phyloP scores from a whole-genome alignment of 768 basidiomycete species.

The Hypholoma sublateritium region DNA sequence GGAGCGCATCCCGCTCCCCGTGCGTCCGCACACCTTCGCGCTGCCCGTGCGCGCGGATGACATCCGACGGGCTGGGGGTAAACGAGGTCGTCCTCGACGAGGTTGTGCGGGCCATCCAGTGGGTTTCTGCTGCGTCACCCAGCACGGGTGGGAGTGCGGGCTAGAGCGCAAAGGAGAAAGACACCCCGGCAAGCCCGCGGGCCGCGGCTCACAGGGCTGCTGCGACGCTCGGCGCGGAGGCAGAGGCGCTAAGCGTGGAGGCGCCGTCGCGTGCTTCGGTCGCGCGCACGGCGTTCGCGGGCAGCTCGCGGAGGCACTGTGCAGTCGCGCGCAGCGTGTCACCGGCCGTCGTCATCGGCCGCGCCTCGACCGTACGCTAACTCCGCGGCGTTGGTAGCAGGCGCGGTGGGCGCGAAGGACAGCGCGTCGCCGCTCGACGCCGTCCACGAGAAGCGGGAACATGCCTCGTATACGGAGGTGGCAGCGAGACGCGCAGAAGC shows the following conservation, averaged over 20 bases:
- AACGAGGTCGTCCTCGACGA: conserved; percentile 88
- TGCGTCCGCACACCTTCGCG: conserved; percentile 50
- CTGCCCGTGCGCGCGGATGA: conserved; percentile 71
- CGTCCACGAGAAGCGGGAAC: too few relatives aligned
- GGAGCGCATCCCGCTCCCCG: conserved; percentile 33
- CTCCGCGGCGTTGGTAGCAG: too few relatives aligned
- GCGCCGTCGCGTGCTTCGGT: background rate
- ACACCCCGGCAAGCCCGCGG: too few relatives aligned
- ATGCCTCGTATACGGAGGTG: too few relatives aligned
- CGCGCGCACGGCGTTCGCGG: conserved; percentile 51
- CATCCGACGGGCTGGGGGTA: conserved; percentile 79
- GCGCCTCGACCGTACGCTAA: too few relatives aligned
- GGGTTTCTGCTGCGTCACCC: background rate
- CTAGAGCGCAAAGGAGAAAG: background rate
- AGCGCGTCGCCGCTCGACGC: too few relatives aligned
- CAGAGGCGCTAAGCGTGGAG: too few relatives aligned
- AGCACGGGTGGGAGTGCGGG: too few relatives aligned
- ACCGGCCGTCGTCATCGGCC: conserved; percentile 39
- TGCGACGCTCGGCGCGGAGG: too few relatives aligned
- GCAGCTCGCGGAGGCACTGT: conserved; percentile 80
- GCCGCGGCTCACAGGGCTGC: background rate
- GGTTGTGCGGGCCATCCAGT: conserved; percentile 31
- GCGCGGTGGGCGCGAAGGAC: too few relatives aligned
- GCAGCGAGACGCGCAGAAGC: too few relatives aligned
- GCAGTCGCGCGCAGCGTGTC: conserved; percentile 72